Evolutionary conservation across 306 rosid genomes (phyloP), one percentile per base, ranked within the genome.

Genomic region (Sicyos edulis): DNA sequence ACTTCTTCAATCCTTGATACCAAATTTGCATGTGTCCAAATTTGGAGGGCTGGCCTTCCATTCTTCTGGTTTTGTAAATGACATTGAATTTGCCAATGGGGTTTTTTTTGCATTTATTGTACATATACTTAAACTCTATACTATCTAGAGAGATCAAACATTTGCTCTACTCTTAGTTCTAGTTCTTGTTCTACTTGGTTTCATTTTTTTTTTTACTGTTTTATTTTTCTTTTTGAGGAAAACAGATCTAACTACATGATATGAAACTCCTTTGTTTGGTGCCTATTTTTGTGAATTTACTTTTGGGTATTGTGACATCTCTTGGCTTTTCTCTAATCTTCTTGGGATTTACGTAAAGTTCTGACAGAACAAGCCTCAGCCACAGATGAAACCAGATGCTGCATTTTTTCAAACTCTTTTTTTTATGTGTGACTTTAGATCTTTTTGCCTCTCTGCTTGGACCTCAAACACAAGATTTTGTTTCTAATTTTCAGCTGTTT

Each of bases 1-100:
- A 81, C 79, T 81, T 95, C 72, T 95, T 85, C 84, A 89, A 91
- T 76, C 99, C 99, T 8, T 95, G 6, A 80, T 5, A 4, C 50
- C 12, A 45, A 8, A 8, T 32, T 13, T n/a, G n/a, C n/a, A 15
- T 26, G 44, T 16, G 72, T 20, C 55, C 19, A 45, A 32, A 3
- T 14, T 12, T n/a, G n/a, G 21, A 67, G 72, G 21, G 37, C 42
- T 65, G 54, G 54, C 40, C 66, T 37, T 57, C 45, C 60, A 22
- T 24, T 70, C 59, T 37, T 54, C 45, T 40, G 61, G 63, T 8
- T 47, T n/a, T 71, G 61, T 71, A 34, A 54, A 52, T 71, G 40
- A 10, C 63, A 71, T 29, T 52, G 32, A 26, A 26, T 26, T 3
- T 26, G 1, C 1, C 4, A 54, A 34, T 71, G 10, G 26, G 12